Evolutionary conservation across 2,329 filamentous ascomycete genomes (phyloP), one percentile per base, ranked within the genome.

Genomic region (Lachnellula willkommii): DNA sequence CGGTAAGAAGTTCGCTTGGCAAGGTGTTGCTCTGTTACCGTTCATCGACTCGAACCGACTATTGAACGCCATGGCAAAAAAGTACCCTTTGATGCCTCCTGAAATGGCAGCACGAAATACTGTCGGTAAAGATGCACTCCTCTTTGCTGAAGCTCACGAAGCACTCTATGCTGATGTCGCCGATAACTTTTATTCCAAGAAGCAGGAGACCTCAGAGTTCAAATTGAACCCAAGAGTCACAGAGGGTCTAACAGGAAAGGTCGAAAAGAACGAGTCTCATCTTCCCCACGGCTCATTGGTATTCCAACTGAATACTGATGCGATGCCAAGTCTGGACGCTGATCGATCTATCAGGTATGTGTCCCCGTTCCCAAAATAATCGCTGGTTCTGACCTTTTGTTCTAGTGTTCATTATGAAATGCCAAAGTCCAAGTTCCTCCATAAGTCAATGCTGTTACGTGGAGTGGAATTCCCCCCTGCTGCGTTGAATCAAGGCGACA

Each of bases 1-100:
- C 63, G 94, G 94, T 53, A 97, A 97, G 77, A 99, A 97, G 70
- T 95, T 96, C 74, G 90, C 91, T 0, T 99, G 95, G 94, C 93
- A 97, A 71, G 94, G 94, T 61, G 88, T 99, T 52, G 91, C 90
- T 2, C 77, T 99, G 20, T 79, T 99, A 36, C 94, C 94, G 0
- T 99, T 97, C 71, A 99, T 99, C 66, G 92, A 99, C 66, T 94
- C 95, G 79, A 84, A 87, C 52, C 85, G 92, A 52, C 76, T 99
- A 17, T 77, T 99, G 8, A 79, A 80, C 17, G 93, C 93, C 8
- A 93, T 97, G 76, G 81, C 83, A 48, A 87, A 84, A 61, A 90
- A 88, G 65, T 96, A 96, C 67, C 88, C 88, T 6, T 75, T 89
- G 14, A 77, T 99, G 4, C 89, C 83, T 15, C 78, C 84, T 0